Base-by-base conservation (phyloP, 2,329 filamentous ascomycete species). In the Penicillium sp. region DNA sequence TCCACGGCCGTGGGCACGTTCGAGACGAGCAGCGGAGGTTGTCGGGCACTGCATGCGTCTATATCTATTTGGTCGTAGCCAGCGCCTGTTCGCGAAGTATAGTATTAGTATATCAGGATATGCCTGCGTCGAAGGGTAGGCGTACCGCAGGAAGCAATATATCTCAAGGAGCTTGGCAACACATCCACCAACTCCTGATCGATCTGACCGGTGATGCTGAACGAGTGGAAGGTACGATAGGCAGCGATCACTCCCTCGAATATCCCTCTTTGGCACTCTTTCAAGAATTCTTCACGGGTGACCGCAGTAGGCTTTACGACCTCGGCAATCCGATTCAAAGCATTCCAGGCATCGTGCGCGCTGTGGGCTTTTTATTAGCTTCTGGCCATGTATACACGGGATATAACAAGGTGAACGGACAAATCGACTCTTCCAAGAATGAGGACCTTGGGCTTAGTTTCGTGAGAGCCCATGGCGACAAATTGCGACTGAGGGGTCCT, bases 1-100 rank as follows among this genome's bases (percentile, higher is more conserved):
- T 95, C 88, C 45, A 92, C 90, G 31, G 90, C 89, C 0, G 85
- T 88, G n/a, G 91, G 92, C 1, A 90, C 88, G 75, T 96, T 95
- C 64, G 90, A 92, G 37, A 96, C 89, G 43, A 80, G 83, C 64
- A 96, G 83, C 3, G 78, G 75, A 2, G 76, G 76, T 25, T 81
- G 80, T 55, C 86, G 86, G 1, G 81, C 79, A 10, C 86, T 89
- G 79, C 90, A 94, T 41, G 89, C 88, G 49, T 84, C 74, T 8
- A 93, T 81, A 73, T 93, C 88, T 63, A 96, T 82, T 74, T 92
- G 89, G 75, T 96, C 92, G 76, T 96, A 96, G 39, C 92, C 92
- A 57, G 92, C 90, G 62, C 90, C 88, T 90, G 61, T 60, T 28
- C 15, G 12, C 54, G 25, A 7, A 20, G 2, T 10, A 5, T 31